Conservation (phyloP, 306 rosid species). For the Rubus idaeus region DNA sequence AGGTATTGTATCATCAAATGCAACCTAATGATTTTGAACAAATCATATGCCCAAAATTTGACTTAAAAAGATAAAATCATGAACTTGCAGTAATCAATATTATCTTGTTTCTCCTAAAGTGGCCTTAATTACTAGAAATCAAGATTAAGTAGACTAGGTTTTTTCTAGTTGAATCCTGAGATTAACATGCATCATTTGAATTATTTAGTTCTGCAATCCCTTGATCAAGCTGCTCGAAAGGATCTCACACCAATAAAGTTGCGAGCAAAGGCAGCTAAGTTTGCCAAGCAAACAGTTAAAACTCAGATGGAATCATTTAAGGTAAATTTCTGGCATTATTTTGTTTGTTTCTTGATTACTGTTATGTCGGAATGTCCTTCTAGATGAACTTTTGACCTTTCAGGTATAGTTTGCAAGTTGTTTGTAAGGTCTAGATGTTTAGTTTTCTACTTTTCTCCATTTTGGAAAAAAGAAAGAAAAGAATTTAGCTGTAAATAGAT, state of each 20-base stretch:
- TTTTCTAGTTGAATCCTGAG: conserved; percentile 8
- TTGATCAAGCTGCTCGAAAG: conserved; percentile 80
- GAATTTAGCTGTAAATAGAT: neutral
- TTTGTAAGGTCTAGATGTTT: neutral
- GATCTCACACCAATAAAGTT: conserved; percentile 80
- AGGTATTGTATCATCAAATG: neutral
- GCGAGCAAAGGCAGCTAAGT: conserved; percentile 93
- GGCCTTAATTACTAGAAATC: conserved; percentile 8
- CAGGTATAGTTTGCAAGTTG: neutral
- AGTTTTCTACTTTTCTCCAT: neutral
- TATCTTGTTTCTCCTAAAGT: neutral
- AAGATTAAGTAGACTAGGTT: conserved; percentile 1
- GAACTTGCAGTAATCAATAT: neutral
- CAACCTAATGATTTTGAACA: neutral
- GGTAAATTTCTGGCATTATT: conserved; percentile 40
- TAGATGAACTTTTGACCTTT: neutral
- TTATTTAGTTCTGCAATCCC: conserved; percentile 89
- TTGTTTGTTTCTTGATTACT: conserved; percentile 17
- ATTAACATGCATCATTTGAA: conserved; percentile 30
- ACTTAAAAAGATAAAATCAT: neutral
- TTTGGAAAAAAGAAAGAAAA: neutral
- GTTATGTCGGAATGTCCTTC: neutral
- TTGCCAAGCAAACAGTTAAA: conserved; percentile 90
- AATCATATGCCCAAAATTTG: conserved; percentile 1
- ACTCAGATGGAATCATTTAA: conserved; percentile 92